phyloP scores from a whole-genome alignment of 108 stramenopile genomes.

The Skeletonema menzelii region DNA sequence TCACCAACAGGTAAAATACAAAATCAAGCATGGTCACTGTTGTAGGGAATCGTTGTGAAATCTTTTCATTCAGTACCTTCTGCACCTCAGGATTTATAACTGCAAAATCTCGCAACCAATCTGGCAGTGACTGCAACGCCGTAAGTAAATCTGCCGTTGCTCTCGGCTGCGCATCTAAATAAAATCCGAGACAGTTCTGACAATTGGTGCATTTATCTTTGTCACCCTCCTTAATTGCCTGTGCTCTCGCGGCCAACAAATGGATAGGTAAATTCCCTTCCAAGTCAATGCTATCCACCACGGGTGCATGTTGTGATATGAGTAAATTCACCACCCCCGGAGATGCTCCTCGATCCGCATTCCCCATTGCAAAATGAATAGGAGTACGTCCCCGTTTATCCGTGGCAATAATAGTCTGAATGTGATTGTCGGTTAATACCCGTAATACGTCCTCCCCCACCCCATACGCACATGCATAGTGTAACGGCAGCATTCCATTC shows the following conservation, averaged over 20 bases:
- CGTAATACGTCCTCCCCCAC: conserved; percentile 66
- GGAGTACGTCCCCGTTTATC: conserved; percentile 68
- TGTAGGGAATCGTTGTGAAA: conserved; percentile 73
- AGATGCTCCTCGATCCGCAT: conserved; percentile 64
- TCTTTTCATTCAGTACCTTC: conserved; percentile 67
- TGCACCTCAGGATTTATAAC: conserved; percentile 68
- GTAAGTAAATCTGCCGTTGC: conserved; percentile 80
- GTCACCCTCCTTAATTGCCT: conserved; percentile 41
- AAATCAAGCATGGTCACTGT: conserved; percentile 59
- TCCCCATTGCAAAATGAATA: conserved; percentile 79
- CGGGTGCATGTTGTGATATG: conserved; percentile 47
- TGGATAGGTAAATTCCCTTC: conserved; percentile 60
- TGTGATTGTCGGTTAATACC: conserved; percentile 60
- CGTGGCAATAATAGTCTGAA: conserved; percentile 49
- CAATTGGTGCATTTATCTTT: conserved; percentile 43
- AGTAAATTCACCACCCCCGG: conserved; percentile 68
- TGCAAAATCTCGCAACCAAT: conserved; percentile 62
- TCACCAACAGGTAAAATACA: conserved; percentile 27
- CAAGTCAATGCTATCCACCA: conserved; percentile 56
- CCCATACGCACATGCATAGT: conserved; percentile 88
- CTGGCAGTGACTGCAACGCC: conserved; percentile 69
- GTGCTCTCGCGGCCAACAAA: conserved; percentile 63
- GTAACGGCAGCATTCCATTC: conserved; percentile 82
- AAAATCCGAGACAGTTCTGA: conserved; percentile 61
- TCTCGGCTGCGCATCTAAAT: conserved; percentile 63